Percentiles rank a stretch among this genome's conserved stretches.
These are phyloP conservation scores for Handroanthus guayacan DNA, from an alignment of 257 asterid species.

Conservation along the genomic window DNA sequence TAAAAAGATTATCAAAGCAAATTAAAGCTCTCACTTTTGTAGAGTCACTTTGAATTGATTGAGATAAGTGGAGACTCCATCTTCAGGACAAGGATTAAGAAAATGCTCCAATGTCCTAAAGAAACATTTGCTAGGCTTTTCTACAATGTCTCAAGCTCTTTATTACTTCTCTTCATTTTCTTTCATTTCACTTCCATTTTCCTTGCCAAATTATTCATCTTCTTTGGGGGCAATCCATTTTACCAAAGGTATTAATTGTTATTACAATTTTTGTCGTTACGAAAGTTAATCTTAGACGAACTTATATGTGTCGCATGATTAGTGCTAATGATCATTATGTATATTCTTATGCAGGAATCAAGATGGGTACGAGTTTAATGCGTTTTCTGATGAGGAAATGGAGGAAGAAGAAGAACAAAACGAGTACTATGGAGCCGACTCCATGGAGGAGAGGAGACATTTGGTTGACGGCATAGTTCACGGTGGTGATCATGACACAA, in stretches of 20 bases:
- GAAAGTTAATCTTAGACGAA: background rate
- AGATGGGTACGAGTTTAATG: slow-evolving; percentile 55
- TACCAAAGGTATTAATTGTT: slow-evolving; percentile 56
- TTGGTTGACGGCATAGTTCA: slow-evolving; percentile 29
- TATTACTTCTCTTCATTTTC: slow-evolving; percentile 72
- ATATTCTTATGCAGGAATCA: slow-evolving; percentile 52
- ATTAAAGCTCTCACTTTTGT: slow-evolving; percentile 53
- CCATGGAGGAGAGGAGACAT: slow-evolving; percentile 33
- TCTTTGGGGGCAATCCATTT: slow-evolving; percentile 81
- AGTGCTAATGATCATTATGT: no score
- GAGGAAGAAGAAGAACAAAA: slow-evolving; percentile 34
- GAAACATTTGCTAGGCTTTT: slow-evolving; percentile 68
- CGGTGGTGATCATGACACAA: background rate
- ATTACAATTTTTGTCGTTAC: background rate
- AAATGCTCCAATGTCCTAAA: slow-evolving; percentile 77
- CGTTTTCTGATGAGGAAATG: slow-evolving; percentile 64
- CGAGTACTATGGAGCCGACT: slow-evolving; percentile 30
- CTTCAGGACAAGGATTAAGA: slow-evolving; percentile 39
- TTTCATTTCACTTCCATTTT: slow-evolving; percentile 78
- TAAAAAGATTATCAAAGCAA: slow-evolving; percentile 54
- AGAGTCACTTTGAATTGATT: slow-evolving; percentile 57
- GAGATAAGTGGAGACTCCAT: slow-evolving; percentile 47
- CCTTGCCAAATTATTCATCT: slow-evolving; percentile 65
- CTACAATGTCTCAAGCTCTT: slow-evolving; percentile 72
- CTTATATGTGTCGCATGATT: no score